Conservation (phyloP, 2,329 filamentous ascomycete species). For the Aspergillus sp. region DNA sequence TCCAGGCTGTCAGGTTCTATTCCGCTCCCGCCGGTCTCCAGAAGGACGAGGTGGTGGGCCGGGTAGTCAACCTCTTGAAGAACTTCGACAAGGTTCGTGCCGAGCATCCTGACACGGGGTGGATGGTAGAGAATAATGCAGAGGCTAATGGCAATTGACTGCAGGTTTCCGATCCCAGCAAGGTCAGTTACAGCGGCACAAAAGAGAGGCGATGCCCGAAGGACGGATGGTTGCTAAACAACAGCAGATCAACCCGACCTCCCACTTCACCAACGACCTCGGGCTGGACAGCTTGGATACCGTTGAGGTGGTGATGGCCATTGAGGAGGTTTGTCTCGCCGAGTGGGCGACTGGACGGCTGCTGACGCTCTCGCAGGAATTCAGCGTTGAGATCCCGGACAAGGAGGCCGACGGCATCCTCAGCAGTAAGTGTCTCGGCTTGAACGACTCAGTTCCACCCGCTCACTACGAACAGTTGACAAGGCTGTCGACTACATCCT, state of each 20-base stretch:
- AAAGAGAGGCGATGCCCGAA: not conserved
- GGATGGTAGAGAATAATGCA: not conserved
- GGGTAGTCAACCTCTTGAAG: constrained; percentile 85
- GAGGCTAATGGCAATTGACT: constrained; percentile 3
- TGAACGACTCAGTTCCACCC: constrained; percentile 5
- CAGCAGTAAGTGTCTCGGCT: constrained; percentile 61
- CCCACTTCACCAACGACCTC: constrained; percentile 96
- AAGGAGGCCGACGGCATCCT: constrained; percentile 93
- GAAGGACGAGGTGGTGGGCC: constrained; percentile 77
- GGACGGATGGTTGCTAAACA: constrained; percentile 13
- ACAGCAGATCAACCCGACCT: constrained; percentile 63
- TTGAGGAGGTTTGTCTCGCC: constrained; percentile 68
- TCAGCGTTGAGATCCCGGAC: constrained; percentile 95
- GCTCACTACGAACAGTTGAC: constrained; percentile 67
- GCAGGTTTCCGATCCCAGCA: constrained; percentile 31
- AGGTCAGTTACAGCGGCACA: constrained; percentile 19
- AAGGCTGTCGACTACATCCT: constrained; percentile 93
- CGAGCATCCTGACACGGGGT: constrained; percentile 1
- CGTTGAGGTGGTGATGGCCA: constrained; percentile 99
- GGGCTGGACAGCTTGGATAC: constrained; percentile 96
- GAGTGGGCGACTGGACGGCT: constrained; percentile 6
- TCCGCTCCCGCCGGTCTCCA: constrained; percentile 69
- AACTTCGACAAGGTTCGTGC: constrained; percentile 87
- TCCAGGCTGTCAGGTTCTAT: constrained; percentile 72
- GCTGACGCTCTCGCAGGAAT: constrained; percentile 43